Evolutionary conservation across 345 rosid genomes (phyloP), one percentile per base, ranked within the genome.

Genomic region (Hibiscus mutabilis): DNA sequence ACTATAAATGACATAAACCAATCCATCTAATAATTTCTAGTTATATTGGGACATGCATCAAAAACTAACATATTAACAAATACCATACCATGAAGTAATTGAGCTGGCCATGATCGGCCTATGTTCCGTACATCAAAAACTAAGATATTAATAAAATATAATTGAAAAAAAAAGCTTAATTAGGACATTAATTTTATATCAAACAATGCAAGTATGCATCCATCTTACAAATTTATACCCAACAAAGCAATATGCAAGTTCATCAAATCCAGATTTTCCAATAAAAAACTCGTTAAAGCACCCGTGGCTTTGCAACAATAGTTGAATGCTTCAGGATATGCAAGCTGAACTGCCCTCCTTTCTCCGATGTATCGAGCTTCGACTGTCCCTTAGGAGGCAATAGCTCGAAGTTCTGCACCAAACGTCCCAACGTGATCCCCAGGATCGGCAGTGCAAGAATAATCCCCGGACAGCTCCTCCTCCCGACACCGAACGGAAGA

Each of bases 391-490:
- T 91, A 24, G 99, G 99, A 60, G 99, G 97, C 82, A 83, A 76
- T 0, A 95, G 89, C 90, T 95, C 98, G 37, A 95, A 95, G 77
- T 95, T 95, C 84, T 95, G 99, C 0, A 95, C 96, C 84, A 95
- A 19, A 52, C 92, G 92, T 2, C 98, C 99, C 27, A 95, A 63
- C 6, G 98, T 90, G 64, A 95, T 86, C 10, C 98, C 99, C 55
- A 95, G 81, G 69, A 95, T 95, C 2, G 98, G 99, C 77, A 95
- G 71, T 2, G 99, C 99, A 49, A 95, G 87, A 31, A 95, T 95
- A 33, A 95, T 95, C 59, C 99, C 99, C 0, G 99, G 99, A 79
- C 99, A 95, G 78, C 98, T 95, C 78, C 99, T 86, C 60, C 99
- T 83, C 9, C 98, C 99, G 1, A 88, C 99, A 8, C 99, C 99